Evolutionary conservation across 352 stramenopile genomes (phyloP).

Genomic region (Phytophthora litchii): DNA sequence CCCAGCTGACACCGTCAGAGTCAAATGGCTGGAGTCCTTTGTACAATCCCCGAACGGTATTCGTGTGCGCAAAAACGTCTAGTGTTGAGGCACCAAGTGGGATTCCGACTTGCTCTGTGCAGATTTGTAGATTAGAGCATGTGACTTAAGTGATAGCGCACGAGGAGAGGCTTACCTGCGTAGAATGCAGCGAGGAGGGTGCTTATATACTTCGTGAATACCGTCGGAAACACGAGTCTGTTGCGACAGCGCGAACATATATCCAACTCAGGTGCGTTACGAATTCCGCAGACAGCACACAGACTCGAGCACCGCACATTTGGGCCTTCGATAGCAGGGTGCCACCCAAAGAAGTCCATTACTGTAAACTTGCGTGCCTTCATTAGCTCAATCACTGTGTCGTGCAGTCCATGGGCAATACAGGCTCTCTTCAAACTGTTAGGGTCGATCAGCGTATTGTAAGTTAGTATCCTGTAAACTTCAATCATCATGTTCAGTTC

Average conservation of each 20-base stretch:
- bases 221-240: constrained; percentile 66
- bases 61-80: constrained; percentile 79
- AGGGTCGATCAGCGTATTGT: neutral
- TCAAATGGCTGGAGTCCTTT: constrained; percentile 76
- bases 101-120: constrained; percentile 73
- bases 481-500: neutral
- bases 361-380: constrained; percentile 69
- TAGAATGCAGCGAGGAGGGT: constrained; percentile 77
- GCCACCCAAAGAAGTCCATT: constrained; percentile 82
- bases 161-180: constrained; percentile 45
- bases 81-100: constrained; percentile 66
- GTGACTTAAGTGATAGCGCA: neutral
- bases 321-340: constrained; percentile 75
- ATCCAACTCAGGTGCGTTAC: constrained; percentile 68
- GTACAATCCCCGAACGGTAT: constrained; percentile 67
- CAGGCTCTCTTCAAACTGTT: constrained; percentile 64
- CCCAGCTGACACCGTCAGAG: constrained; percentile 64
- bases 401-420: constrained; percentile 63
- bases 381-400: constrained; percentile 58
- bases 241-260: constrained; percentile 63
- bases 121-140: neutral
- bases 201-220: constrained; percentile 83
- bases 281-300: constrained; percentile 74
- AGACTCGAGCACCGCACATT: constrained; percentile 76
- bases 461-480: constrained; percentile 1